phyloP scores from a whole-genome alignment of 179 eudicot genomes.

The Spergularia azorica region DNA sequence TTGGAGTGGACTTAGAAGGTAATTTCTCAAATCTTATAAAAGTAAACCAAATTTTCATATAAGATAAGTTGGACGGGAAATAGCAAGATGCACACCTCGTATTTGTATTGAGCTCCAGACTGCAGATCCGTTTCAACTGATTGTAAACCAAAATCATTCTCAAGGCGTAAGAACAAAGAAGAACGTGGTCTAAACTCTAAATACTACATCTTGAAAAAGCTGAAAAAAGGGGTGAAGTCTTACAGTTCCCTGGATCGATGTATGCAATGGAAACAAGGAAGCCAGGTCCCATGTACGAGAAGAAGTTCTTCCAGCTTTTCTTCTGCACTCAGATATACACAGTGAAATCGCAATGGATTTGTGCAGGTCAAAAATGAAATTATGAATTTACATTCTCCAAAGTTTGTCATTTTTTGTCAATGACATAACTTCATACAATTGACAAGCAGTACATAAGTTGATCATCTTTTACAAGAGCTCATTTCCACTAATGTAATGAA shows the following conservation, averaged over 20 bases:
- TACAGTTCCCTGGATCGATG: slow-evolving; percentile 99
- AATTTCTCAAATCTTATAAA: background rate
- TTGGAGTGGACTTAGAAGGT: background rate
- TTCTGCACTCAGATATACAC: slow-evolving; percentile 42
- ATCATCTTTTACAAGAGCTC: background rate
- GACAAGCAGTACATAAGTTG: background rate
- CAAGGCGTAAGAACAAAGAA: slow-evolving; percentile 2
- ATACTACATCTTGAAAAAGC: background rate
- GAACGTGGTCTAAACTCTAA: background rate
- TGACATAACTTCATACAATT: background rate
- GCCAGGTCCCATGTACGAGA: slow-evolving; percentile 95
- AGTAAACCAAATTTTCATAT: background rate
- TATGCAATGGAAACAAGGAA: slow-evolving; percentile 97
- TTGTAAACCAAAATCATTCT: slow-evolving; percentile 19
- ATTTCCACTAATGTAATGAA: background rate
- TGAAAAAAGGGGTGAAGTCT: slow-evolving; percentile 20
- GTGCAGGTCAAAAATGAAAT: background rate
- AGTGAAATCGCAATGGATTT: background rate
- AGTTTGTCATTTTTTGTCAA: background rate
- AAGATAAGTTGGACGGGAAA: background rate
- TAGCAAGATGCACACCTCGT: slow-evolving; percentile 54
- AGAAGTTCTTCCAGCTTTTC: slow-evolving; percentile 91
- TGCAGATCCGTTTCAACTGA: slow-evolving; percentile 97
- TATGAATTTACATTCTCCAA: background rate
- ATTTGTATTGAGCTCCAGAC: slow-evolving; percentile 87